Conservation (phyloP, 805 yeast species). For the Saccharomycopsis selenospora region DNA sequence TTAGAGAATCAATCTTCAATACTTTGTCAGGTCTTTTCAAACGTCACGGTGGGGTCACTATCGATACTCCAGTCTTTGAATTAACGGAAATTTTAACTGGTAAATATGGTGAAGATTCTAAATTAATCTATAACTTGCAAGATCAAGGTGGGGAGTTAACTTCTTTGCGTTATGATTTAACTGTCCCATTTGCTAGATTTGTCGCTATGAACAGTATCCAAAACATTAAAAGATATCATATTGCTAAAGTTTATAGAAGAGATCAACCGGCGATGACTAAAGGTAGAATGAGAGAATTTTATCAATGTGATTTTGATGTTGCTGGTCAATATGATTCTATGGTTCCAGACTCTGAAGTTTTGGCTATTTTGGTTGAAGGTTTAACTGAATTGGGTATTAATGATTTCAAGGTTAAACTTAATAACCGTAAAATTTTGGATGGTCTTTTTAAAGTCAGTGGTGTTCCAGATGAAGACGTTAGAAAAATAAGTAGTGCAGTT, state of each 20-base stretch:
- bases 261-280: constrained; percentile 99
- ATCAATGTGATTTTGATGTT: constrained; percentile 96
- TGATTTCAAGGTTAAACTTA: constrained; percentile 86
- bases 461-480: constrained; percentile 86
- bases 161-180: constrained; percentile 89
- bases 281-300: constrained; percentile 99
- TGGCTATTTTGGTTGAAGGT: constrained; percentile 79
- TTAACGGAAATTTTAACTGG: constrained; percentile 92
- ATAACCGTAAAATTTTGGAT: constrained; percentile 92
- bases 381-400: constrained; percentile 73
- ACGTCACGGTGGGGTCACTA: constrained; percentile 96
- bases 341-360: constrained; percentile 94
- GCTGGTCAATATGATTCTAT: constrained; percentile 90
- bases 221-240: constrained; percentile 87
- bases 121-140: constrained; percentile 88
- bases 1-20: constrained; percentile 79
- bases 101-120: constrained; percentile 97
- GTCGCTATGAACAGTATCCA: constrained; percentile 94
- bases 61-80: constrained; percentile 98
- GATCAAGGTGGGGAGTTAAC: constrained; percentile 99
- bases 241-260: constrained; percentile 97
- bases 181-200: constrained; percentile 96
- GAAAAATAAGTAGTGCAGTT: constrained; percentile 90
- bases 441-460: constrained; percentile 96
- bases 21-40: constrained; percentile 71